phyloP scores from a whole-genome alignment of 495 filamentous ascomycete species.

The Stereocaulon alpinum region DNA sequence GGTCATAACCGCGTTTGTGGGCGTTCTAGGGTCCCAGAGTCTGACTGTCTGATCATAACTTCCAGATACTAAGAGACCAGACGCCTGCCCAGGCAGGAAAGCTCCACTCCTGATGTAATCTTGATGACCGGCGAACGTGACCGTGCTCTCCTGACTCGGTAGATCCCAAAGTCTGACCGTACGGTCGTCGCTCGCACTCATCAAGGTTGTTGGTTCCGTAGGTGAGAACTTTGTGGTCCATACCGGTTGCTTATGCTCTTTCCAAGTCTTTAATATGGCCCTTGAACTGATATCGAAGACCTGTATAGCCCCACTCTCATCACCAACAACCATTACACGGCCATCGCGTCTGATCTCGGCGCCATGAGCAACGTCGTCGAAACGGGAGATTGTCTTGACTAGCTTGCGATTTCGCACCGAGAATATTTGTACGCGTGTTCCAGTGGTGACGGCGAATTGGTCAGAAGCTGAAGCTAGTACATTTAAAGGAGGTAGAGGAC shows the following conservation, averaged over 20 bases:
- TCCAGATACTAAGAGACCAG: constrained; percentile 69
- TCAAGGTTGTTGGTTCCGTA: constrained; percentile 68
- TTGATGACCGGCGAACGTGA: constrained; percentile 73
- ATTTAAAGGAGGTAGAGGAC: constrained; percentile 48
- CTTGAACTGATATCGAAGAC: constrained; percentile 85
- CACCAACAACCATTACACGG: constrained; percentile 77
- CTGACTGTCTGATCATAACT: constrained; percentile 91
- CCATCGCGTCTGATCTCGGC: constrained; percentile 84
- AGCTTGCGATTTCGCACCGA: constrained; percentile 80
- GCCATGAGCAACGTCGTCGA: constrained; percentile 77
- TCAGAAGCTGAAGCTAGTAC: constrained; percentile 45
- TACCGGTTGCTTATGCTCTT: constrained; percentile 87
- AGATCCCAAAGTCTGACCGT: constrained; percentile 93
- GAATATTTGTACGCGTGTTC: constrained; percentile 84
- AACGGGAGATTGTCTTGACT: constrained; percentile 82
- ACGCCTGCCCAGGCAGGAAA: constrained; percentile 69
- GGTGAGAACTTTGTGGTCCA: constrained; percentile 86
- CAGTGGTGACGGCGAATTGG: constrained; percentile 84
- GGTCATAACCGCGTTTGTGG: constrained; percentile 61
- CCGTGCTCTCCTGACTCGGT: constrained; percentile 61
- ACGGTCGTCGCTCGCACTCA: constrained; percentile 80
- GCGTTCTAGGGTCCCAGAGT: constrained; percentile 80
- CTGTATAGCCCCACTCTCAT: constrained; percentile 81
- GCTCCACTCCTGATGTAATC: constrained; percentile 84
- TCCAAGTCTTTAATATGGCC: constrained; percentile 93